Base-by-base conservation (phyloP, 371 early-diverging fungal genomes). In the Mucor lusitanicus region DNA sequence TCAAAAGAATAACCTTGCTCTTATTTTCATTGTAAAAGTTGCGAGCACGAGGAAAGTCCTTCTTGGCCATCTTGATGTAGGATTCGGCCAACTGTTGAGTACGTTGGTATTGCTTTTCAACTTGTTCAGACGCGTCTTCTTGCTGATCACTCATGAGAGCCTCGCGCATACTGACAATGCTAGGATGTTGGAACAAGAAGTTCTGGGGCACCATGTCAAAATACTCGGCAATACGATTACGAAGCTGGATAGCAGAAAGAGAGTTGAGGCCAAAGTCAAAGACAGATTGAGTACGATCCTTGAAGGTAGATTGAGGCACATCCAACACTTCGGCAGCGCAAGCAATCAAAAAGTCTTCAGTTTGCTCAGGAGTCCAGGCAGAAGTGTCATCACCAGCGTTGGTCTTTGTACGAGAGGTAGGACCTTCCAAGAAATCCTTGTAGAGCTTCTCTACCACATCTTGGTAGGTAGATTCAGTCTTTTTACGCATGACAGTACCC, bases 211-310 rank as follows among this genome's bases (percentile, higher is more conserved):
- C 61, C 23, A 65, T 21, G 9, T 65, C 59, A 33, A 72, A 69
- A 1, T 35, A 25, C 17, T 67, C 25, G 5, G 68, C 56, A 33
- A 81, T 68, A 12, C 30, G 44, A 30, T 75, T 75, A 19, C 70
- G 72, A 33, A 75, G 64, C 37, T 73, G 74, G 28, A 74, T 70
- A 1, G 77, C 48, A 0, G 44, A 27, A 4, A 77, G 64, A 25
- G 77, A 77, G 17, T 70, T 70, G 12, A 77, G 61, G 1, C 77
- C 77, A 27, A 68, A 55, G 5, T 77, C 77, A 67, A 77, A 77
- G 8, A 77, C 4, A 17, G 75, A 75, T 33, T 56, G 63, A 3
- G 12, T 9, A 6, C 3, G 40, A 50, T 74, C 56, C 12, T 15
- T 1, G 54, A 67, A 17, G 33, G 33, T 19, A 40, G 69, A 37